Conservation (phyloP, 2,329 filamentous ascomycete species). For the Colletotrichum camelliae region DNA sequence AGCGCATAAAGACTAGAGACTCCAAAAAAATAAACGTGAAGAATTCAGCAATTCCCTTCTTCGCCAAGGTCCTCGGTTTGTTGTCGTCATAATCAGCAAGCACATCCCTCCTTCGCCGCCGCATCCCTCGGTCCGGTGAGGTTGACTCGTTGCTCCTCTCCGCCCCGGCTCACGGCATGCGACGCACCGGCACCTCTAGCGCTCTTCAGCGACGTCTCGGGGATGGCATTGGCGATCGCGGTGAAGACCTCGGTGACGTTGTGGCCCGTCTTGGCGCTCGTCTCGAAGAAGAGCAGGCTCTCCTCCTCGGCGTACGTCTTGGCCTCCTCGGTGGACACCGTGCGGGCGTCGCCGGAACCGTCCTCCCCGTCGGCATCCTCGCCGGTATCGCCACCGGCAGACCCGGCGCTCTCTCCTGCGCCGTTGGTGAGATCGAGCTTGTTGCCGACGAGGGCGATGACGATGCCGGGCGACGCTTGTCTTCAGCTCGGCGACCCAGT, state of each 20-base stretch:
- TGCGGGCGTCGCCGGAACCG: slow-evolving; percentile 73
- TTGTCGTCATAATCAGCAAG: slow-evolving; percentile 63
- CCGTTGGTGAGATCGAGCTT: slow-evolving; percentile 88
- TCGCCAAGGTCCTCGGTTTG: neutral
- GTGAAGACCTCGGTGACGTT: slow-evolving; percentile 98
- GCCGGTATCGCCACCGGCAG: slow-evolving; percentile 46
- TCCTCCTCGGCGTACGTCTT: slow-evolving; percentile 95
- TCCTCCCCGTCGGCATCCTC: slow-evolving; percentile 63
- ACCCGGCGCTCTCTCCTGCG: slow-evolving; percentile 53
- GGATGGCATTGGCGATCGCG: slow-evolving; percentile 96
- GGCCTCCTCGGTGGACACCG: slow-evolving; percentile 89
- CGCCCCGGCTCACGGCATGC: slow-evolving; percentile 61
- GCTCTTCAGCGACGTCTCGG: slow-evolving; percentile 94
- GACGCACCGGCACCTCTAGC: slow-evolving; percentile 73
- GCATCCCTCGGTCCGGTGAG: slow-evolving; percentile 75
- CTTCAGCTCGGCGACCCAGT: slow-evolving; percentile 98
- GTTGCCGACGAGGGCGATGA: slow-evolving; percentile 96
- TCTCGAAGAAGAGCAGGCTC: slow-evolving; percentile 94
- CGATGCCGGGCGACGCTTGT: slow-evolving; percentile 94
- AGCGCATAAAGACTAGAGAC: slow-evolving; percentile 20
- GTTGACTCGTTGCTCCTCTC: slow-evolving; percentile 77
- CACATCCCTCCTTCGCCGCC: slow-evolving; percentile 88
- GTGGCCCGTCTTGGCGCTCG: slow-evolving; percentile 92
- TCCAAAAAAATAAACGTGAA: slow-evolving; percentile 3
- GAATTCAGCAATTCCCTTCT: neutral